These are phyloP conservation scores for Celoporthe dispersa DNA, from an alignment of 2,329 filamentous ascomycete genomes.

Conservation along the genomic window DNA sequence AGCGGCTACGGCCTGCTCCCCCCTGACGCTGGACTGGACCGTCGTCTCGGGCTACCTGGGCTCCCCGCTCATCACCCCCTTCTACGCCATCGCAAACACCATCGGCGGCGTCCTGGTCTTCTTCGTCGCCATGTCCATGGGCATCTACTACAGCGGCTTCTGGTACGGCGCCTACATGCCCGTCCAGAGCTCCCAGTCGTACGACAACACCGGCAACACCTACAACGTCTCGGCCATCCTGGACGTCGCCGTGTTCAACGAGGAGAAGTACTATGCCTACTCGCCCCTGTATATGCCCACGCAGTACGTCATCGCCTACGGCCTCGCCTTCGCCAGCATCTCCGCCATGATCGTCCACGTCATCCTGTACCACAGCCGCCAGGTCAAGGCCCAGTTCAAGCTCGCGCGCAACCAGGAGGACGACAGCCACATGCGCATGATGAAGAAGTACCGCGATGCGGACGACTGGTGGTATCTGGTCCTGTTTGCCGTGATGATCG, in stretches of 20 bases:
- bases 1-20: constrained; percentile 44
- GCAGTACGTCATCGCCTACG: constrained; percentile 64
- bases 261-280: constrained; percentile 64
- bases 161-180: constrained; percentile 66
- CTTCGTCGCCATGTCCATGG: constrained; percentile 60
- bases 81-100: constrained; percentile 62
- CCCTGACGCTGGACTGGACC: constrained; percentile 46
- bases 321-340: constrained; percentile 70
- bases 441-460: constrained; percentile 64
- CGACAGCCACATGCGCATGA: constrained; percentile 63
- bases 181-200: constrained; percentile 63
- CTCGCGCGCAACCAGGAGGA: constrained; percentile 61
- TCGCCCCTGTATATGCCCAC: constrained; percentile 69
- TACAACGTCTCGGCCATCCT: constrained; percentile 68
- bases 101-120: constrained; percentile 58
- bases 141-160: constrained; percentile 60
- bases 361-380: constrained; percentile 57
- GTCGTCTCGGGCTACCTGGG: constrained; percentile 52
- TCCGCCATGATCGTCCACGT: constrained; percentile 64
- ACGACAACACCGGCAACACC: constrained; percentile 63
- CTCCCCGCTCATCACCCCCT: constrained; percentile 56
- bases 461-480: constrained; percentile 63
- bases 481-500: constrained; percentile 58
- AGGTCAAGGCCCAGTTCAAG: constrained; percentile 60
- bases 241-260: constrained; percentile 59